Evolutionary conservation across 495 filamentous ascomycete species (phyloP), one percentile per base, ranked within the genome.

Genomic region (Podospora didyma): DNA sequence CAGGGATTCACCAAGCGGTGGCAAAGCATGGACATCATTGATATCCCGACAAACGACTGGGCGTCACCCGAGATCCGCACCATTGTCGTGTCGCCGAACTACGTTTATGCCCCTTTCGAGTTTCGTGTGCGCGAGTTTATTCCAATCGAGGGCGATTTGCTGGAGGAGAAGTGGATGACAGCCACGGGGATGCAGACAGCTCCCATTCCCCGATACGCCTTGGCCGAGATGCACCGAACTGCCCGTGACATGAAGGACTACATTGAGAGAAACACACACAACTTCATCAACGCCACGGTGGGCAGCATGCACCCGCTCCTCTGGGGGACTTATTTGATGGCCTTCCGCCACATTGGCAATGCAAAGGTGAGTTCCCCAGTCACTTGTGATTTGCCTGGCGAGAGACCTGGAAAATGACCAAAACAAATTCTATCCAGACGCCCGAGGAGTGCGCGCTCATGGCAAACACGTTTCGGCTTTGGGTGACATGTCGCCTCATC

Each of bases 11-110:
- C 54, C 7, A 55, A 51, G 20, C 55, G 64, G 2, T 67, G 64
- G 64, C 62, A 67, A 47, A 59, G 42, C 41, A 67, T 67, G 64
- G 64, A 67, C 34, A 62, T 67, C 23, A 42, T 67, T 44, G 42
- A 67, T 44, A 62, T 67, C 20, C 54, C 62, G 14, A 41, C 56
- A 6, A 48, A 23, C 45, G 60, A 55, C 50, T 67, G 64, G 64
- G 60, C 56, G 0, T 64, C 64, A 7, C 12, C 52, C 11, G 26
- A 57, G 10, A 51, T 53, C 17, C 44, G 49, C 12, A 59, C 28
- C 1, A 67, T 67, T 47, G 21, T 37, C 1, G 62, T 67, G 3
- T 54, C 61, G 9, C 62, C 56, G 4, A 52, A 53, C 28, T 46
- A 62, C 28, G 31, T 67, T 7, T 17, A 52, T 1, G 58, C 58